Percentiles rank a stretch among this genome's conserved stretches.
These are phyloP conservation scores for Trametes coccinea DNA, from an alignment of 768 basidiomycete genomes.

Conservation along the genomic window DNA sequence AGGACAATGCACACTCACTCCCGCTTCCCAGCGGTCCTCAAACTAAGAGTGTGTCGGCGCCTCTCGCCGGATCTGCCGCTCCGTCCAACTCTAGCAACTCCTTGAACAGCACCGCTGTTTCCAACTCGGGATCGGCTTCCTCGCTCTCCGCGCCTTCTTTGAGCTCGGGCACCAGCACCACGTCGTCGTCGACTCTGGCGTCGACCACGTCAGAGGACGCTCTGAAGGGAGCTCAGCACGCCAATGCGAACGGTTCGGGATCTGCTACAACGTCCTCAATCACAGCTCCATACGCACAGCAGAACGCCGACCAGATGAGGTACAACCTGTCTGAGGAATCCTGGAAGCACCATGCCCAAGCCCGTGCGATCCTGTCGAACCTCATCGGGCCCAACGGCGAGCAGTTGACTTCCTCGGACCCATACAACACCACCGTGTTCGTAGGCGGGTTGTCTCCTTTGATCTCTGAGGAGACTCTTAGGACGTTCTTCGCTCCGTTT, in stretches of 20 bases:
- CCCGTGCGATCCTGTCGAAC: slow-evolving; percentile 78
- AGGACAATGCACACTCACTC: slow-evolving; percentile 48
- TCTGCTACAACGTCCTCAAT: slow-evolving; percentile 31
- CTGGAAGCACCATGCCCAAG: slow-evolving; percentile 84
- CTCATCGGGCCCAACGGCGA: slow-evolving; percentile 86
- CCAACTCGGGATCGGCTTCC: slow-evolving; percentile 45
- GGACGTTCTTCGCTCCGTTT: slow-evolving; percentile 91
- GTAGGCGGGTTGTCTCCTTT: slow-evolving; percentile 88
- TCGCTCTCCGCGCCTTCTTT: slow-evolving; percentile 36
- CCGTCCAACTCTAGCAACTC: slow-evolving; percentile 26
- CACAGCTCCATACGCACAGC: slow-evolving; percentile 44
- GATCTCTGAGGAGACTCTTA: slow-evolving; percentile 87
- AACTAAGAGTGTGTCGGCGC: slow-evolving; percentile 68
- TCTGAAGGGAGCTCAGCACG: slow-evolving; percentile 46
- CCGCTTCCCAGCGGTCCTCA: slow-evolving; percentile 48
- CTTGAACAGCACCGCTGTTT: slow-evolving; percentile 26
- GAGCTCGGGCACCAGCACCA: slow-evolving; percentile 42
- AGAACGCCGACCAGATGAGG: slow-evolving; percentile 43
- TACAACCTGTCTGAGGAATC: slow-evolving; percentile 72
- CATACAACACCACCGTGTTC: slow-evolving; percentile 96
- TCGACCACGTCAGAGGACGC: slow-evolving; percentile 56
- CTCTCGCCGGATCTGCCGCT: slow-evolving; percentile 50
- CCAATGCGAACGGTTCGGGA: slow-evolving; percentile 30
- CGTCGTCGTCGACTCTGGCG: slow-evolving; percentile 52
- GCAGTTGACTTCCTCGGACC: slow-evolving; percentile 84